Base-by-base conservation (phyloP, 441 rosid species). In the Adansonia rubrostipa region DNA sequence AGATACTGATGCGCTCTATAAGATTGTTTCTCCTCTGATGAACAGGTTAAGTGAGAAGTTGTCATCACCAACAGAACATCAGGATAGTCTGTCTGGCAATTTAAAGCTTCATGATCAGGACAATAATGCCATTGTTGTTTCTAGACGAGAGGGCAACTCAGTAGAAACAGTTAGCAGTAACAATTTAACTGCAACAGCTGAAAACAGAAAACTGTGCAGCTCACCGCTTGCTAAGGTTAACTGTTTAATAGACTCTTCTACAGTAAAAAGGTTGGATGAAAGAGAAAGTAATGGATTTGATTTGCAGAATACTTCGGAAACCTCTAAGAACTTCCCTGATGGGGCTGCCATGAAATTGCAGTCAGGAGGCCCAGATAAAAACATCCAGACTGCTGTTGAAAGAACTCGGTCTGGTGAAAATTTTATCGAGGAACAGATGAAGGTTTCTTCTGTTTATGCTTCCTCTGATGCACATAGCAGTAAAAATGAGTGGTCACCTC, bases 391-490 rank as follows among this genome's bases (percentile, higher is more conserved):
- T 44, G 66, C 75, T 74, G 81, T 79, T 75, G 88, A 74, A 36
- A 80, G 56, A 48, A 75, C 78, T 56, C 24, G 9, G 73, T 74
- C 82, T 61, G 75, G 60, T 77, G 86, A 79, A 77, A 86, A 82
- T 51, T 48, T 77, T 83, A 74, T 84, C 73, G 70, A 44, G 71
- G 86, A 78, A 77, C 81, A 64, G 71, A 84, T 64, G 62, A 81
- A 85, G 77, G 82, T 82, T 77, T 83, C 82, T 82, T 73, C 75
- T 80, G 70, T 45, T 79, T 77, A 81, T 81, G 84, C 83, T 82
- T 87, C 88, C 65, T 68, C 80, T 68, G 50, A 73, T 79, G 6
- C 67, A 48, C 79, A 71, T 73, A 80, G 71, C 75, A 80, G 75
- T 78, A 47, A 73, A 75, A 77, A 76, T 76, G 83, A 80, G 72